Evolutionary conservation across 331 rosid species (phyloP), one percentile per base, ranked within the genome.

Genomic region (Acacia pycnantha): DNA sequence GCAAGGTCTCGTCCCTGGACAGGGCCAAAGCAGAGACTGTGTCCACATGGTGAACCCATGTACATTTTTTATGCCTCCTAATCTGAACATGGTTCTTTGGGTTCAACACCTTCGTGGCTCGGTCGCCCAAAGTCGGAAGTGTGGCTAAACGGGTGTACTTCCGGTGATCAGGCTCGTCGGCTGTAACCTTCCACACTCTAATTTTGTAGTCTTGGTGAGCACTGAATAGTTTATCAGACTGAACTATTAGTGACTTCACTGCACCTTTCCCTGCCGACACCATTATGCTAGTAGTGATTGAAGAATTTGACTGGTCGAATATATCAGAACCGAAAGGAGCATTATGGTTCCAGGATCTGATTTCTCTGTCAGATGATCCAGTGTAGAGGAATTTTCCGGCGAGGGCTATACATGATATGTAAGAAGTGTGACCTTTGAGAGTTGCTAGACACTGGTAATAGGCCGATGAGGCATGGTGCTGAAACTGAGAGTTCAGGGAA

Each of bases 1-100:
- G 86, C 46, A 92, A 82, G 65, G 84, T 77, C 35, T 88, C 92
- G 18, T 95, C 97, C 1, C 59, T 73, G 24, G 99, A 95, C 22
- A 93, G 54, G 76, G 99, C 95, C 0, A 95, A 87, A 3, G 94
- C 90, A 2, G 99, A 91, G 6, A 95, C 98, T 0, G 99, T 40
- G 76, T 95, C 98, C 10, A 95, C 99, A 74, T 95, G 99, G 35
- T 95, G 97, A 13, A 93, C 94, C 99, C 98, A 95, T 1, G 97
- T 92, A 86, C 92, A 73, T 51, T 84, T 95, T 83, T 90, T 92
- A 89, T 95, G 98, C 82, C 99, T 87, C 54, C 98, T 86, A 43
- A 93, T 89, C 51, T 76, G 87, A 15, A 95, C 97, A 37, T 89
- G 97, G 87, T 88, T 92, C 26, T 92, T 92, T 0, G 97, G 94